Evolutionary conservation across 2,329 filamentous ascomycete genomes (phyloP).

Genomic region (Thelonectria discophora): DNA sequence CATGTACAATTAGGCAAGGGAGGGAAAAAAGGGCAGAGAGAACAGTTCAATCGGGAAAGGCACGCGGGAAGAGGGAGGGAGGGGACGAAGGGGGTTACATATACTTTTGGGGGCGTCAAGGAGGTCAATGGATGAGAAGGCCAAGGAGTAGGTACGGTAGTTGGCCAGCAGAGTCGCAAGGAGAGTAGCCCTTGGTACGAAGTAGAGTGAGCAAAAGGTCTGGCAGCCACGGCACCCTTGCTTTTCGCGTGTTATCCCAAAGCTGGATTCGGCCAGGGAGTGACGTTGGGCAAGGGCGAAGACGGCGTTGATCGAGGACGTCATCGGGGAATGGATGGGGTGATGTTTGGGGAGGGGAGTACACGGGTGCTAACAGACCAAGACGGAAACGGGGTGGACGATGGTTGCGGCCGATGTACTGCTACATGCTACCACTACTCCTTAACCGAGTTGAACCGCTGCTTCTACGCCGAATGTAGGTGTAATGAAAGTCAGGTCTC

Average conservation of each 20-base stretch:
- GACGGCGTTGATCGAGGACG: constrained; percentile 44
- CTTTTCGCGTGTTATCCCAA: not conserved
- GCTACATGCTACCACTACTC: no score
- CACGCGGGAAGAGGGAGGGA: no score
- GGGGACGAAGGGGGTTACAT: constrained; percentile 37
- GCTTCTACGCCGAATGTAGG: not conserved
- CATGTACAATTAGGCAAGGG: constrained; percentile 27
- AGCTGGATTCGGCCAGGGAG: constrained; percentile 33
- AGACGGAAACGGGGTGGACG: not conserved
- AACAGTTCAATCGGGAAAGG: not conserved
- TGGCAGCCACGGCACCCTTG: no score
- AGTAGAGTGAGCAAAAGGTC: no score
- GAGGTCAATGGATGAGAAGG: not conserved
- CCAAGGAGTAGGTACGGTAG: no score
- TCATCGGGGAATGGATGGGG: constrained; percentile 42
- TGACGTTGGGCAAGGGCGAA: constrained; percentile 47
- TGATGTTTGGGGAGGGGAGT: constrained; percentile 9
- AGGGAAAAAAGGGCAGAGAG: constrained; percentile 15
- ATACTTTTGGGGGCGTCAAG: constrained; percentile 24
- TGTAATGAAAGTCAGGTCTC: constrained; percentile 1
- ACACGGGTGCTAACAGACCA: not conserved
- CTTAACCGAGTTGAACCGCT: no score
- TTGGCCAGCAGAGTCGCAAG: no score
- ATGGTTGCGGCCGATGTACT: not conserved
- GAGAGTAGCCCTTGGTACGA: no score